Percentiles rank a stretch among this genome's conserved stretches.
Evolutionary conservation across 2,329 filamentous ascomycete species (phyloP).

Genomic region (Stagonosporopsis cucurbitacearum): DNA sequence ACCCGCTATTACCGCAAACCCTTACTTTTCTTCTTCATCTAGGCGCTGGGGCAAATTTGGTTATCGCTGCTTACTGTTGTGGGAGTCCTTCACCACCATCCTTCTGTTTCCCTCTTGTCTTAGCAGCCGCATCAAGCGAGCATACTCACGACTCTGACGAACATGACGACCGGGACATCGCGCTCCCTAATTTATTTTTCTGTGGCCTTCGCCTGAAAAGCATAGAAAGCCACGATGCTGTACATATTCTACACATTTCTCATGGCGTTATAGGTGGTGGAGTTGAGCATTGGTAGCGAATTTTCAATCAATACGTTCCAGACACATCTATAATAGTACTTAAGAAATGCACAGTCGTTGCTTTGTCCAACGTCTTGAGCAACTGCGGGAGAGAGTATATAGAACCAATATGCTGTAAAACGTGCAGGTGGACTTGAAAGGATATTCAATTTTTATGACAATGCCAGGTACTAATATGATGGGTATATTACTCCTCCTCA

Average conservation of each 20-base stretch:
- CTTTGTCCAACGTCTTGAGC: no score
- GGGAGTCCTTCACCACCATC: not conserved
- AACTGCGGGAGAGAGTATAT: no score
- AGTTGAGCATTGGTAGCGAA: conserved; percentile 13
- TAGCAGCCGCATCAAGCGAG: not conserved
- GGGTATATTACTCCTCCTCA: no score
- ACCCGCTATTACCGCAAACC: not conserved
- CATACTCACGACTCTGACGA: conserved; percentile 14
- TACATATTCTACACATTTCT: conserved; percentile 21
- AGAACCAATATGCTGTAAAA: no score
- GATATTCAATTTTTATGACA: no score
- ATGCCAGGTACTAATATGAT: no score
- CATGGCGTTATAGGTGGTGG: conserved; percentile 2
- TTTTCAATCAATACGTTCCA: conserved; percentile 4
- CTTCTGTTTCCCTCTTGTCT: not conserved
- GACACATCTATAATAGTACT: not conserved
- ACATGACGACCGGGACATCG: conserved; percentile 20
- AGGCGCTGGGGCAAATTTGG: not conserved
- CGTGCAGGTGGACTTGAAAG: no score
- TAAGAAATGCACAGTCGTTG: not conserved
- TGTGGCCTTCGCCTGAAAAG: not conserved
- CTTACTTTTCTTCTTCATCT: not conserved
- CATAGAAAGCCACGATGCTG: conserved; percentile 9
- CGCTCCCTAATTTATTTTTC: conserved; percentile 7
- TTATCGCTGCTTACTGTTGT: not conserved